Evolutionary conservation across 2,329 filamentous ascomycete species (phyloP), one percentile per base, ranked within the genome.

Genomic region (Metarhizium rileyi): DNA sequence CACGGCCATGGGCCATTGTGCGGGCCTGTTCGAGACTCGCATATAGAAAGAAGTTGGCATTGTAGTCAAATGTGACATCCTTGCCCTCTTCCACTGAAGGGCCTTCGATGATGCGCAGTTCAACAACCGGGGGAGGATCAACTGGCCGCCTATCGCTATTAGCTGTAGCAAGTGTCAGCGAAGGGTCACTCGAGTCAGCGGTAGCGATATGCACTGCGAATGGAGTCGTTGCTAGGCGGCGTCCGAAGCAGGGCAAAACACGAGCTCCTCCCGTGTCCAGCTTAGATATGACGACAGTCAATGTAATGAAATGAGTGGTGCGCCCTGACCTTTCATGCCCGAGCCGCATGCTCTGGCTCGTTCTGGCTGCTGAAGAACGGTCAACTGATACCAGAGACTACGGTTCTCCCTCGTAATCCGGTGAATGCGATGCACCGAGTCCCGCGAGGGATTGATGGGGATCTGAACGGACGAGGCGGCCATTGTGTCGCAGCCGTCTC

Each of bases 1-100:
- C 81, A 56, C 90, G 86, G 46, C 86, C 87, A 52, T 89, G 85
- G 18, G 89, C 89, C 52, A 96, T 86, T 27, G 83, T 80, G 35
- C 90, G 86, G 26, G 89, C 86, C 59, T 88, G 83, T 63, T 96
- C 90, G 52, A 98, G 76, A 5, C 90, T 96, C 47, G 90, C 88
- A 61, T 89, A 97, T 38, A 97, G 83, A 70, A 98, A 97, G 78
- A 97, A 97, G 69, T 95, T 95, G 63, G 90, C 90, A 63, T 95
- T 91, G 73, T 96, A 95, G 52, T 82, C 79, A 61, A 95, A 95
- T 2, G 93, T 97, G 61, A 90, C 80, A 53, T 90, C 86, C 62
- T 76, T 76, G 49, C 78, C 77, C 47, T 74, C 69, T 45, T 79
- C 75, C 23, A 82, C 74, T 25, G 82, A 72, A 30, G 74, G 69